Conservation (phyloP, 2,329 filamentous ascomycete genomes). For the Grosmannia clavigera region DNA sequence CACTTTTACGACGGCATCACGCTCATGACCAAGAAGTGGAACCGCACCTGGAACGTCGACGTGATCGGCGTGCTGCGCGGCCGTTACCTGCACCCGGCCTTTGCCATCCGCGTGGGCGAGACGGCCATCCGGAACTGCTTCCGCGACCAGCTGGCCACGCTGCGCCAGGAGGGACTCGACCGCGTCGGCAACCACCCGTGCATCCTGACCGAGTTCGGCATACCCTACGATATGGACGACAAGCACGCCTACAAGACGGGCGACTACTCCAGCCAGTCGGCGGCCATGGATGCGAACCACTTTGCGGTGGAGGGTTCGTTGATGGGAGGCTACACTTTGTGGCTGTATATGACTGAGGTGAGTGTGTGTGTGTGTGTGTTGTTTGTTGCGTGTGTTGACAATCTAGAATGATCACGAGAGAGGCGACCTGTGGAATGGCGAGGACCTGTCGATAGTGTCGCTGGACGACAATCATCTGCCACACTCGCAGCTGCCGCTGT, state of each 20-base stretch:
- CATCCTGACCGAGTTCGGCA: slow-evolving; percentile 88
- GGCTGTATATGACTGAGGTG: slow-evolving; percentile 70
- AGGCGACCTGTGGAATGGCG: slow-evolving; percentile 95
- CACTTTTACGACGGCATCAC: slow-evolving; percentile 98
- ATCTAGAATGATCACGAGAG: slow-evolving; percentile 68
- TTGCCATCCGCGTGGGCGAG: slow-evolving; percentile 87
- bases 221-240: slow-evolving; percentile 97
- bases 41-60: slow-evolving; percentile 92
- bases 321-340: slow-evolving; percentile 77
- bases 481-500: slow-evolving; percentile 35
- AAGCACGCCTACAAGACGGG: slow-evolving; percentile 92
- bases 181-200: slow-evolving; percentile 82
- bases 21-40: slow-evolving; percentile 97
- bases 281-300: slow-evolving; percentile 92
- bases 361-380: slow-evolving; percentile 12
- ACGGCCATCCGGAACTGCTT: slow-evolving; percentile 90
- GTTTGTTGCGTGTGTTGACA: background rate
- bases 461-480: slow-evolving; percentile 61
- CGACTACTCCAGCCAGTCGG: slow-evolving; percentile 83
- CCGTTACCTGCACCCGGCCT: slow-evolving; percentile 75
- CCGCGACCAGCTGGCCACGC: slow-evolving; percentile 70
- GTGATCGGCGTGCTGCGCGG: slow-evolving; percentile 85
- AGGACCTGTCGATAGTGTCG: slow-evolving; percentile 86
- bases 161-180: slow-evolving; percentile 77
- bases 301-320: slow-evolving; percentile 77